Evolutionary conservation across 768 basidiomycete genomes (phyloP).

Genomic region (Krasilnikovozyma curviuscula): DNA sequence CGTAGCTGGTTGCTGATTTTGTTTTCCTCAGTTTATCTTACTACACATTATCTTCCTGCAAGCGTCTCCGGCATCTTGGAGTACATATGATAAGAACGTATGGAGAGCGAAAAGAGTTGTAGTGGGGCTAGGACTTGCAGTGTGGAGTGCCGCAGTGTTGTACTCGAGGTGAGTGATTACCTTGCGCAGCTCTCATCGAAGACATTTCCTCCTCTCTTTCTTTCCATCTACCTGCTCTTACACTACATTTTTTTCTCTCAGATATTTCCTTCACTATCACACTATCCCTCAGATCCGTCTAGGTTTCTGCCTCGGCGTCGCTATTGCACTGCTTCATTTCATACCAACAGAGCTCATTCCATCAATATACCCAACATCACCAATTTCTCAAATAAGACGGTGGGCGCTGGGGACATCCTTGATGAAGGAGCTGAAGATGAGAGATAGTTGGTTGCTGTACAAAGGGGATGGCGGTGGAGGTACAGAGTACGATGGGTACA

Average conservation of each 20-base stretch:
- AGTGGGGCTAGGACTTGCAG: background rate
- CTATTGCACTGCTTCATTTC: background rate
- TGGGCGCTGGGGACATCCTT: too few species aligned
- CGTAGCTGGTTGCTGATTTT: too few species aligned
- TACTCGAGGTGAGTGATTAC: constrained; percentile 1
- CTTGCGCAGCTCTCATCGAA: background rate
- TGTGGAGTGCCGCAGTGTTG: constrained; percentile 1
- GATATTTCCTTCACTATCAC: constrained; percentile 9
- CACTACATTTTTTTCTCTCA: background rate
- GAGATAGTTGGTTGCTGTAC: too few species aligned
- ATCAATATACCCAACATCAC: too few species aligned
- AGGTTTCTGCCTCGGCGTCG: constrained; percentile 1
- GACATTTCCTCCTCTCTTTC: background rate
- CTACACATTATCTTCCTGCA: constrained; percentile 4
- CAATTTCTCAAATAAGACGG: too few species aligned
- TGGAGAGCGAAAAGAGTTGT: constrained; percentile 2
- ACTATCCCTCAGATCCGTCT: constrained; percentile 2
- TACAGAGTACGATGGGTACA: too few species aligned
- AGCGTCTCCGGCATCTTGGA: background rate
- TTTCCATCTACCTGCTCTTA: background rate
- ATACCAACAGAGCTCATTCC: background rate
- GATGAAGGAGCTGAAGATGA: too few species aligned
- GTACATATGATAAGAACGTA: background rate
- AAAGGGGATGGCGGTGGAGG: too few species aligned
- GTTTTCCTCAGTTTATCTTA: too few species aligned